Evolutionary conservation across 2,329 filamentous ascomycete genomes (phyloP).

Genomic region (Xylogone sp.): DNA sequence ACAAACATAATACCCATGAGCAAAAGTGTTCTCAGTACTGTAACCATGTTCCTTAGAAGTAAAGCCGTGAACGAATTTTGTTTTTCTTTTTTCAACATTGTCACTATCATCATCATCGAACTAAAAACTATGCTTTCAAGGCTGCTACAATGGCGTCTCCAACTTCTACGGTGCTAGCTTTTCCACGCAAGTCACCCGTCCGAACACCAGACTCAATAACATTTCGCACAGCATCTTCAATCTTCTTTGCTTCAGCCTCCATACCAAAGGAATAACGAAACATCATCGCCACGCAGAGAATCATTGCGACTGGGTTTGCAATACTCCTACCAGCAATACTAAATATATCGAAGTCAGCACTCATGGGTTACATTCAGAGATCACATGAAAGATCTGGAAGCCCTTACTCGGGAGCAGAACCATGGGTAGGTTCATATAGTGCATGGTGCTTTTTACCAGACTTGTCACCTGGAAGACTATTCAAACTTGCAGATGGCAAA

Average conservation of each 20-base stretch:
- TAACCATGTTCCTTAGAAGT: too few species aligned
- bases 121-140: slow-evolving; percentile 3
- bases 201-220: slow-evolving; percentile 2
- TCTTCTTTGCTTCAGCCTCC: not conserved
- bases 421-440: slow-evolving; percentile 3
- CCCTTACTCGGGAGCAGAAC: not conserved
- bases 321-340: slow-evolving; percentile 9
- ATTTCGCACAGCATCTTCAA: slow-evolving; percentile 2
- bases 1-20: too few species aligned
- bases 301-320: slow-evolving; percentile 2
- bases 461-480: not conserved
- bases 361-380: too few species aligned
- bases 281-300: slow-evolving; percentile 4
- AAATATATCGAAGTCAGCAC: not conserved
- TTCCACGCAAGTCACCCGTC: slow-evolving; percentile 3
- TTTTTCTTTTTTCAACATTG: too few species aligned
- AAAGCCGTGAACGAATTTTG: too few species aligned
- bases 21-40: too few species aligned
- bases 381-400: not conserved
- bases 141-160: slow-evolving; percentile 3
- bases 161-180: slow-evolving; percentile 1
- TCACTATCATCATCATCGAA: too few species aligned
- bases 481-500: slow-evolving; percentile 2
- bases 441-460: not conserved
- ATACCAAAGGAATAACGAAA: slow-evolving; percentile 2